phyloP scores from a whole-genome alignment of 805 yeast genomes.

The Yamadazyma ubonensis region DNA sequence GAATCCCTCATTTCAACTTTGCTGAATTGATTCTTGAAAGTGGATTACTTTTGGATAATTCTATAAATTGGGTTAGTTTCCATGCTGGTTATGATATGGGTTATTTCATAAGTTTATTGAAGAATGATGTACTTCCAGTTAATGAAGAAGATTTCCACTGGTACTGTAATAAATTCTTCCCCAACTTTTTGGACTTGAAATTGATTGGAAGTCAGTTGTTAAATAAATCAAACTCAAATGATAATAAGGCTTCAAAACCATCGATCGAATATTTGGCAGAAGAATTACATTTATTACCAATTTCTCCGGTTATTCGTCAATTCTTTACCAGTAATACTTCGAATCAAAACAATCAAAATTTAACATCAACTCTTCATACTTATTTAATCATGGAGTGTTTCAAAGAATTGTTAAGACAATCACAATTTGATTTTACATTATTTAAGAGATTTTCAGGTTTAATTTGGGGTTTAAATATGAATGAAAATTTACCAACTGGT shows the following conservation, averaged over 20 bases:
- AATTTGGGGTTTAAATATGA: constrained; percentile 49
- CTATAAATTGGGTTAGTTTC: constrained; percentile 84
- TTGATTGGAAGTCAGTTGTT: constrained; percentile 40
- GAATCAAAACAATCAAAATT: constrained; percentile 30
- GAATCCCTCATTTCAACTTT: constrained; percentile 77
- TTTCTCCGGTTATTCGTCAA: constrained; percentile 49
- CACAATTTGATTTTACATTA: constrained; percentile 21
- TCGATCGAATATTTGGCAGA: constrained; percentile 67
- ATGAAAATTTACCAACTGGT: constrained; percentile 9
- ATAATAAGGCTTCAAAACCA: constrained; percentile 30
- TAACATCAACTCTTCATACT: constrained; percentile 59
- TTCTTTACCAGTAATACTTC: constrained; percentile 28
- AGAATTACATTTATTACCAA: constrained; percentile 61
- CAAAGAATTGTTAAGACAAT: constrained; percentile 48
- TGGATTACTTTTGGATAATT: constrained; percentile 72
- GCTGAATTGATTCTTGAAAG: constrained; percentile 83
- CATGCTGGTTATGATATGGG: constrained; percentile 96
- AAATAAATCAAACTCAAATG: constrained; percentile 16
- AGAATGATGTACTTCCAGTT: constrained; percentile 74
- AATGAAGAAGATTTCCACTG: constrained; percentile 75
- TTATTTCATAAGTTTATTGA: constrained; percentile 72
- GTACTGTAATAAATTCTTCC: constrained; percentile 73
- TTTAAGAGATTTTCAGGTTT: constrained; percentile 45
- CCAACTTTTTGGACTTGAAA: constrained; percentile 81
- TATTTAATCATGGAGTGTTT: constrained; percentile 64